phyloP scores from a whole-genome alignment of 2,329 filamentous ascomycete species.

The Xylaria polymorpha region DNA sequence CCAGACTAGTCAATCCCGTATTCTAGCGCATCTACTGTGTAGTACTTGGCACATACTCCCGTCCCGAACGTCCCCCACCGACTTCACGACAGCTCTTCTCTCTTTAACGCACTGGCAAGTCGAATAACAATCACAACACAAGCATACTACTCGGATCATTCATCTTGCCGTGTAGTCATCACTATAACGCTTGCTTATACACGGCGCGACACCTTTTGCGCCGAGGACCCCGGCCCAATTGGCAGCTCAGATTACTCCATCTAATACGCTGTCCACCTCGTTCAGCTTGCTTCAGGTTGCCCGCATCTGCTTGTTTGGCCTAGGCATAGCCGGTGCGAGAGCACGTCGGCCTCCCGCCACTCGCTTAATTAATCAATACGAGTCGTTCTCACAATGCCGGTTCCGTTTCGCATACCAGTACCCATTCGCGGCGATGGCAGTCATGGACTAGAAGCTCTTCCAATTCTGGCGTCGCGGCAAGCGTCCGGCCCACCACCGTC shows the following conservation, averaged over 20 bases:
- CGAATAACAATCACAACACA: slow-evolving; percentile 1
- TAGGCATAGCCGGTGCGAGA: slow-evolving; percentile 4
- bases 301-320: slow-evolving; percentile 14
- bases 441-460: slow-evolving; percentile 24
- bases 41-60: slow-evolving; percentile 12
- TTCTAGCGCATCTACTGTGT: background rate
- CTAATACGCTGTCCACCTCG: slow-evolving; percentile 14
- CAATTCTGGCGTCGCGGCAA: slow-evolving; percentile 21
- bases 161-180: slow-evolving; percentile 5
- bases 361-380: slow-evolving; percentile 42
- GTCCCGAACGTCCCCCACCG: slow-evolving; percentile 16
- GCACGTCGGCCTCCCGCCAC: slow-evolving; percentile 24
- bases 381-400: slow-evolving; percentile 38
- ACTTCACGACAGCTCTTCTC: slow-evolving; percentile 22
- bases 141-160: background rate
- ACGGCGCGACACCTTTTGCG: slow-evolving; percentile 14
- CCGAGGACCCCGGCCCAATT: slow-evolving; percentile 31
- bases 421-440: slow-evolving; percentile 32
- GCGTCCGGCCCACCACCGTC: background rate
- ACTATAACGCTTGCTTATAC: background rate
- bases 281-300: slow-evolving; percentile 25
- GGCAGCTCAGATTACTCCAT: slow-evolving; percentile 13
- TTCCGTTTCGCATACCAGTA: slow-evolving; percentile 45
- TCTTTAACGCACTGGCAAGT: slow-evolving; percentile 3
- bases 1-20: slow-evolving; percentile 7